Evolutionary conservation across 2,329 filamentous ascomycete species (phyloP).

Genomic region (Penicillium paneum): DNA sequence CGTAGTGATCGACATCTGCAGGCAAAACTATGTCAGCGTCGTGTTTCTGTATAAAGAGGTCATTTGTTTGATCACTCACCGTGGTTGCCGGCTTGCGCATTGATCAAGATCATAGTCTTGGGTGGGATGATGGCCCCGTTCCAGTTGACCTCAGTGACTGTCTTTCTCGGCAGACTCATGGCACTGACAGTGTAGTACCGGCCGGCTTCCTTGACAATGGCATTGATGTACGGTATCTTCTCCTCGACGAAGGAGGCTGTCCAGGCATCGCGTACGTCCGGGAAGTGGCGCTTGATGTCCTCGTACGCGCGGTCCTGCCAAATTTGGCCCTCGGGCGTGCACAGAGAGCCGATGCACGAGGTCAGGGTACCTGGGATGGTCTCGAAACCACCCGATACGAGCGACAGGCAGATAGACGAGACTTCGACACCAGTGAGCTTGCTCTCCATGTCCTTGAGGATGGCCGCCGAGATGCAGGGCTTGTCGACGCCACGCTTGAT

Average conservation of each 20-base stretch:
- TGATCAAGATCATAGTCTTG: slow-evolving; percentile 73
- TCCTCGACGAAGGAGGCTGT: slow-evolving; percentile 64
- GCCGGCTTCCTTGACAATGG: slow-evolving; percentile 69
- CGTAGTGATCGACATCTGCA: slow-evolving; percentile 60
- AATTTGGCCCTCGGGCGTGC: slow-evolving; percentile 56
- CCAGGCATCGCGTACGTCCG: slow-evolving; percentile 63
- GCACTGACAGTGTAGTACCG: slow-evolving; percentile 73
- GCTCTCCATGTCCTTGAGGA: slow-evolving; percentile 63
- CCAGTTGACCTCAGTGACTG: slow-evolving; percentile 65
- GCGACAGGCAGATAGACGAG: slow-evolving; percentile 70
- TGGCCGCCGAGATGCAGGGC: slow-evolving; percentile 62
- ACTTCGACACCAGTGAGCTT: slow-evolving; percentile 66
- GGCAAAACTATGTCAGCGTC: too few relatives aligned
- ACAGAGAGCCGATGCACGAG: slow-evolving; percentile 68
- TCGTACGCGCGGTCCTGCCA: slow-evolving; percentile 65
- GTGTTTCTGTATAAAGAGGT: too few relatives aligned
- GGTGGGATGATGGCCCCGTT: slow-evolving; percentile 64
- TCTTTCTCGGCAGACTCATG: slow-evolving; percentile 66
- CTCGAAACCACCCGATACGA: slow-evolving; percentile 73
- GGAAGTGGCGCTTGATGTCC: slow-evolving; percentile 66
- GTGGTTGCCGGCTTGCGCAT: slow-evolving; percentile 67
- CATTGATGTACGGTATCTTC: slow-evolving; percentile 68
- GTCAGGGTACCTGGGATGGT: slow-evolving; percentile 72
- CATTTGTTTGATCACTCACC: slow-evolving; percentile 13
- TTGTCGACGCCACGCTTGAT: slow-evolving; percentile 59